Conservation (phyloP, 306 rosid genomes). For the Albizia julibrissin region DNA sequence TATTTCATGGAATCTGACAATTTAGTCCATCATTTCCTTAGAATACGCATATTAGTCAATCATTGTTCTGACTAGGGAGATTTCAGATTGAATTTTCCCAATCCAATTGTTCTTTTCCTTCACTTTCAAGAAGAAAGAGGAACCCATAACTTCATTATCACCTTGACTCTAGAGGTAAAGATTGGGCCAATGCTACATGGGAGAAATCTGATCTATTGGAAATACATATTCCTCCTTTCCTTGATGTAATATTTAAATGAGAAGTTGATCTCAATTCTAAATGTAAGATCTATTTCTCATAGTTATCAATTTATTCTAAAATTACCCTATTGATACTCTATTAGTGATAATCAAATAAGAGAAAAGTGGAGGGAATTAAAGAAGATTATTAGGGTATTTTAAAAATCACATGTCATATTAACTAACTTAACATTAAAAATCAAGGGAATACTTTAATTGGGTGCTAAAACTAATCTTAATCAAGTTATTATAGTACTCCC, state of each 20-base stretch:
- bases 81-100: background rate
- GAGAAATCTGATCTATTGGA: background rate
- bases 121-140: background rate
- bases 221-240: background rate
- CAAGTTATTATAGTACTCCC: background rate
- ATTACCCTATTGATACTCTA: too few relatives aligned
- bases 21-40: background rate
- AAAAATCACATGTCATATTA: too few relatives aligned
- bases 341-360: too few relatives aligned
- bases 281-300: too few relatives aligned
- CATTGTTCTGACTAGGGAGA: background rate
- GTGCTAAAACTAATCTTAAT: constrained; percentile 1
- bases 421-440: too few relatives aligned
- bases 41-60: background rate
- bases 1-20: background rate
- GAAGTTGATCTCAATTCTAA: too few relatives aligned
- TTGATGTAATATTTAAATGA: too few relatives aligned
- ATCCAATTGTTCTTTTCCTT: background rate
- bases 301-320: too few relatives aligned
- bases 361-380: too few relatives aligned
- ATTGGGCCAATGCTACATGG: background rate
- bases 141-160: background rate
- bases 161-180: constrained; percentile 13
- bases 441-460: background rate
- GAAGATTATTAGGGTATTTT: too few relatives aligned